Conservation (phyloP, 2,329 filamentous ascomycete species). For the Penicillium sp. region DNA sequence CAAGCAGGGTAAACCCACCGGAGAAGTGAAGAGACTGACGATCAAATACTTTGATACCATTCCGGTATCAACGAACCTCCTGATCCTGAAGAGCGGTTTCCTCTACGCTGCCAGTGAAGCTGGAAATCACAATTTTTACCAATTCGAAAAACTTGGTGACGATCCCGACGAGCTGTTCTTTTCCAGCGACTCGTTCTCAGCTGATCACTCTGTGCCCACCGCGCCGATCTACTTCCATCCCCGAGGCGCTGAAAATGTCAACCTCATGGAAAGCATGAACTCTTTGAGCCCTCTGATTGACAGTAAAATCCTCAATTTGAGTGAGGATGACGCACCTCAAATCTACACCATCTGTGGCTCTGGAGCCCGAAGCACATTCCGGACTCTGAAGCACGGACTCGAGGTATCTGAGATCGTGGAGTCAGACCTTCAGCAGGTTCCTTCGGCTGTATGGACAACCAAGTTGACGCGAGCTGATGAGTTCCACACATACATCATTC, state of each 20-base stretch:
- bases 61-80: conserved; percentile 80
- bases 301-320: conserved; percentile 87
- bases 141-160: conserved; percentile 95
- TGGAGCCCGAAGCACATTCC: conserved; percentile 84
- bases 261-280: conserved; percentile 78
- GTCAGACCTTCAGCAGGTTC: conserved; percentile 83
- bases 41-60: conserved; percentile 99
- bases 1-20: conserved; percentile 70
- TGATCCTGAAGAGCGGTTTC: conserved; percentile 93
- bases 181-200: conserved; percentile 75
- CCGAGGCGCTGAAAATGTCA: conserved; percentile 75
- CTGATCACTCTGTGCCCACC: conserved; percentile 70
- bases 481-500: conserved; percentile 91
- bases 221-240: conserved; percentile 83
- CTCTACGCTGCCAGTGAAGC: conserved; percentile 89
- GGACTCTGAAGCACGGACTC: conserved; percentile 87
- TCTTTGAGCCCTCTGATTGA: conserved; percentile 90
- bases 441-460: conserved; percentile 91
- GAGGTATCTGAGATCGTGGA: conserved; percentile 96
- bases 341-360: conserved; percentile 92
- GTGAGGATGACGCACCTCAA: conserved; percentile 89
- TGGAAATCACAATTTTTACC: conserved; percentile 92
- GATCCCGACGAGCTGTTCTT: conserved; percentile 90
- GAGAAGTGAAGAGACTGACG: conserved; percentile 78
- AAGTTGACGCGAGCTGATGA: conserved; percentile 79